Evolutionary conservation across 192 early-diverging fungal genomes (phyloP).

Genomic region (Coemansia brasiliensis): DNA sequence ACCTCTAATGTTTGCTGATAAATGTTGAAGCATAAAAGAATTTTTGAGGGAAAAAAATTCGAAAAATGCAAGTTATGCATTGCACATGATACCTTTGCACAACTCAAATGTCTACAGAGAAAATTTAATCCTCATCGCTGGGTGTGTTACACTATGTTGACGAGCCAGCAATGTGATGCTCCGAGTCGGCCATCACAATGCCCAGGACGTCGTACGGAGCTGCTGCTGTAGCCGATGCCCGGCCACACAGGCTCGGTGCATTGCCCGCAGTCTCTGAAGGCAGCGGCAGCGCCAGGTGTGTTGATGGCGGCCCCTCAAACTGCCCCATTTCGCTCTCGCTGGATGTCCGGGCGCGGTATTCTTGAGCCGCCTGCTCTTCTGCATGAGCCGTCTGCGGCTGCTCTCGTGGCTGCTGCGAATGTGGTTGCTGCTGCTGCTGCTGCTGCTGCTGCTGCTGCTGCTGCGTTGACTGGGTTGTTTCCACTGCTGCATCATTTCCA

Average conservation of each 20-base stretch:
- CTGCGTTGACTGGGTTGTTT: background rate
- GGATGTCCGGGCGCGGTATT: conserved; percentile 39
- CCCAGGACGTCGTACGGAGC: conserved; percentile 52
- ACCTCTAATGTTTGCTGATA: background rate
- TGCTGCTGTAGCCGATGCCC: conserved; percentile 22
- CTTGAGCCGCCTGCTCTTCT: conserved; percentile 25
- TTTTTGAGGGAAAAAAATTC: background rate
- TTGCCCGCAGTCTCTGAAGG: conserved; percentile 29
- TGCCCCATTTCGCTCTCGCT: conserved; percentile 53
- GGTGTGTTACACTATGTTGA: conserved; percentile 21
- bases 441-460: background rate
- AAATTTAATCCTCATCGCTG: background rate
- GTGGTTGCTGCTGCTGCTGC: background rate
- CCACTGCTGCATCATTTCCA: background rate
- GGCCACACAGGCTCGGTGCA: conserved; percentile 38
- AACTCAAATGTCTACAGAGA: conserved; percentile 6
- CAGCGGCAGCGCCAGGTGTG: conserved; percentile 48
- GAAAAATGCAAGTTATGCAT: background rate
- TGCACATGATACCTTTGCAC: background rate
- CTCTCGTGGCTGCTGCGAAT: background rate
- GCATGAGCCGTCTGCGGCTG: conserved; percentile 9
- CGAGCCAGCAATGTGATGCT: conserved; percentile 40
- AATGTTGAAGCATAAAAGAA: background rate
- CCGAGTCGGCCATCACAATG: conserved; percentile 49
- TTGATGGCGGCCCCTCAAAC: conserved; percentile 51